Conservation (phyloP, 148 eudicot species). For the Rheum nobile region DNA sequence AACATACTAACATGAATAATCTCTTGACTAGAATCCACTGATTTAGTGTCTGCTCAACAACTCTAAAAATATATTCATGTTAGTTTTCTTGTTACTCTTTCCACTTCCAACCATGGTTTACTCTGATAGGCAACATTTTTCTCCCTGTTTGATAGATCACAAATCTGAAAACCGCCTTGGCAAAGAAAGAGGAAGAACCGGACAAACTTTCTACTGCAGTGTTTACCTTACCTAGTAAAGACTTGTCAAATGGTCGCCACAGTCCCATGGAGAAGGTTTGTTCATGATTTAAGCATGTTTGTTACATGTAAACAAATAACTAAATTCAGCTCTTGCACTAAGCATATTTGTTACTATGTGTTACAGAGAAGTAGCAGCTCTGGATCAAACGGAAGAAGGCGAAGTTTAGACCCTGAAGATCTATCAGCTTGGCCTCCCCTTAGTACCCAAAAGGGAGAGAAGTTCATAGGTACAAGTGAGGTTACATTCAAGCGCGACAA, state of each 20-base stretch:
- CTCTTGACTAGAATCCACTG: not conserved
- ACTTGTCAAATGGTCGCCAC: conserved; percentile 20
- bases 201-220: conserved; percentile 20
- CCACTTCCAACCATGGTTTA: not conserved
- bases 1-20: not conserved
- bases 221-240: conserved; percentile 27
- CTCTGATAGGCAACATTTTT: not conserved
- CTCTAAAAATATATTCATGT: not conserved
- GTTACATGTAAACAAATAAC: not conserved
- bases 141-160: conserved; percentile 34
- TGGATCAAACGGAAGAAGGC: conserved; percentile 25
- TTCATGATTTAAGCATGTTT: not conserved
- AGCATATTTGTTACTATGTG: not conserved
- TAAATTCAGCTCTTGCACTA: not conserved
- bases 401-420: conserved; percentile 60
- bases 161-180: conserved; percentile 63
- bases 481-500: conserved; percentile 23
- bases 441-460: conserved; percentile 24
- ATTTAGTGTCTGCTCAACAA: too few species aligned
- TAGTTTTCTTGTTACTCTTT: not conserved
- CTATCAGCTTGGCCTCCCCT: conserved; percentile 36
- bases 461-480: conserved; percentile 22
- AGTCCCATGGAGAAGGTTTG: conserved; percentile 43
- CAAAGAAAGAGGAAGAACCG: conserved; percentile 60
- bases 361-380: conserved; percentile 6